These are phyloP conservation scores for Alternaria conjuncta DNA, from an alignment of 2,329 filamentous ascomycete genomes.

Conservation along the genomic window DNA sequence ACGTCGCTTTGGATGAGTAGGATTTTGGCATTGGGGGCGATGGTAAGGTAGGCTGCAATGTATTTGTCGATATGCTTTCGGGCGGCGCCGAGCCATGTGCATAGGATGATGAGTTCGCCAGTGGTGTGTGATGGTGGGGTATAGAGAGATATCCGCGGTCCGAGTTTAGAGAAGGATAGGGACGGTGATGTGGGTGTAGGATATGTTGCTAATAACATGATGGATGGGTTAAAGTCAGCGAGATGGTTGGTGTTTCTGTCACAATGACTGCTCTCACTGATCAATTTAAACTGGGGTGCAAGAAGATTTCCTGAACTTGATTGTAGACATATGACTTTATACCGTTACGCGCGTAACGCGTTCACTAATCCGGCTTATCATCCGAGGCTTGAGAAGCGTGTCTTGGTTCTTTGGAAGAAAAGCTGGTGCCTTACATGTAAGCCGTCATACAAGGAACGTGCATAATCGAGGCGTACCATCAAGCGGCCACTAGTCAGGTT, in stretches of 20 bases:
- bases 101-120: conserved; percentile 22
- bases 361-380: neutral
- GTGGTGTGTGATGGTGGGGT: neutral
- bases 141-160: conserved; percentile 9
- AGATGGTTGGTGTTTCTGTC: neutral
- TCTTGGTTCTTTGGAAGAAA: neutral
- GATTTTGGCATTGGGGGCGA: conserved; percentile 18
- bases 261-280: neutral
- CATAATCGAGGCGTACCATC: neutral
- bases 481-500: neutral
- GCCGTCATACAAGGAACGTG: neutral
- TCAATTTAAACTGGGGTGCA: rapidly evolving
- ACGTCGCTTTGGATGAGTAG: conserved; percentile 21
- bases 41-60: conserved; percentile 4
- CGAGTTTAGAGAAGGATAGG: conserved; percentile 1
- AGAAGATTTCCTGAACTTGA: neutral
- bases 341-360: neutral
- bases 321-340: neutral
- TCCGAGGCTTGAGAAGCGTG: neutral
- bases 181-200: neutral
- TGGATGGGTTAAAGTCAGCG: neutral
- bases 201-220: neutral
- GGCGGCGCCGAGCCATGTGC: conserved; percentile 25
- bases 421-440: neutral
- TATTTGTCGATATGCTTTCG: conserved; percentile 29